Conservation (phyloP, 2,329 filamentous ascomycete genomes). For the Botrytis elliptica region DNA sequence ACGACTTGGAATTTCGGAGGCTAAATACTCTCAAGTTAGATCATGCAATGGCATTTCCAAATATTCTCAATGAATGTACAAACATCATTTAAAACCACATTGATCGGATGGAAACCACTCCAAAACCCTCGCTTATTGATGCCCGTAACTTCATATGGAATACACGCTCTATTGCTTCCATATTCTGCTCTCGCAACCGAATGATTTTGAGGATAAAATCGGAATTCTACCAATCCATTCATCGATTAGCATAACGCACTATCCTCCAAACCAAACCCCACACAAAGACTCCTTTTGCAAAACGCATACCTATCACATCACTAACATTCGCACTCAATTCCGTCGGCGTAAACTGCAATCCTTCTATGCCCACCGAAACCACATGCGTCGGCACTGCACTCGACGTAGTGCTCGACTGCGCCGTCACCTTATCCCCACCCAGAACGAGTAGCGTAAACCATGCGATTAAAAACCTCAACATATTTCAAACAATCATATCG, state of each 20-base stretch:
- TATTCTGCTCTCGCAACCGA: slow-evolving; percentile 61
- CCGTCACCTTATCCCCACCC: slow-evolving; percentile 2
- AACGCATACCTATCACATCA: slow-evolving; percentile 30
- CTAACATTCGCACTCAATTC: slow-evolving; percentile 29
- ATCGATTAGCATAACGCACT: background rate
- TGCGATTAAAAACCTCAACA: background rate
- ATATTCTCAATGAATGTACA: slow-evolving; percentile 26
- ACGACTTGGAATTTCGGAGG: slow-evolving; percentile 45
- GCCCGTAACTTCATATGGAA: slow-evolving; percentile 57
- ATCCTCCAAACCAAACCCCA: background rate
- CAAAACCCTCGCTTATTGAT: slow-evolving; percentile 54
- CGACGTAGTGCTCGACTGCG: slow-evolving; percentile 12
- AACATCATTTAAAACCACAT: slow-evolving; percentile 45
- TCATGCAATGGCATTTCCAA: background rate
- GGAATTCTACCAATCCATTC: slow-evolving; percentile 44
- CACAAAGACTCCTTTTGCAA: background rate
- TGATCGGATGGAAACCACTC: slow-evolving; percentile 49
- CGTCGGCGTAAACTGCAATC: slow-evolving; percentile 28
- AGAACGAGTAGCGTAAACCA: slow-evolving; percentile 10
- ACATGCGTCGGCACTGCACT: slow-evolving; percentile 14
- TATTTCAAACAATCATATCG: slow-evolving; percentile 7
- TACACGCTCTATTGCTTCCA: slow-evolving; percentile 52
- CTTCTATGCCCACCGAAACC: slow-evolving; percentile 23
- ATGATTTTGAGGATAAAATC: slow-evolving; percentile 62
- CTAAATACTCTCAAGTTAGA: slow-evolving; percentile 21